phyloP scores from a whole-genome alignment of 2,329 filamentous ascomycete genomes.

The Fusarium sp. region DNA sequence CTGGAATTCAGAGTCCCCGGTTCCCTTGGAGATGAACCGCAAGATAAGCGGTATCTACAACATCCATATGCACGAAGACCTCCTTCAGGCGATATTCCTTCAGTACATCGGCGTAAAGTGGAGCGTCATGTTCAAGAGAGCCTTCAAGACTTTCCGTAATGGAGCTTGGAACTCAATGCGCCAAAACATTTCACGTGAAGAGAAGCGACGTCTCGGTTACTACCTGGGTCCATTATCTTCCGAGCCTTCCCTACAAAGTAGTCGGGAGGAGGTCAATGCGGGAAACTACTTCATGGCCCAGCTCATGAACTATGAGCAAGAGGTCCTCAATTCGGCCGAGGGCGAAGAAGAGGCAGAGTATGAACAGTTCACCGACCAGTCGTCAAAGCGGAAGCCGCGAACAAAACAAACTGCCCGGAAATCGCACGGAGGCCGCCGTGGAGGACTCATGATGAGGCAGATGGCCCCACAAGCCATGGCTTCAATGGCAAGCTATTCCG shows the following conservation, averaged over 20 bases:
- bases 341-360: slow-evolving; percentile 56
- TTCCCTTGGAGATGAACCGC: slow-evolving; percentile 53
- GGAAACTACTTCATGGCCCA: slow-evolving; percentile 59
- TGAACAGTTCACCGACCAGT: slow-evolving; percentile 2
- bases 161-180: slow-evolving; percentile 52
- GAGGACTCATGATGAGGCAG: too few relatives aligned
- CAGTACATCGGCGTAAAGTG: slow-evolving; percentile 62
- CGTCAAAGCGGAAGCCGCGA: slow-evolving; percentile 6
- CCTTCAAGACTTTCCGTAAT: slow-evolving; percentile 49
- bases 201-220: slow-evolving; percentile 48
- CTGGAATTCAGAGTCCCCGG: slow-evolving; percentile 55
- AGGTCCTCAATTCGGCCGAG: slow-evolving; percentile 43
- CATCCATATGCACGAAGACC: slow-evolving; percentile 64
- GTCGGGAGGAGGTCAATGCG: slow-evolving; percentile 49
- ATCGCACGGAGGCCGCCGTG: too few relatives aligned
- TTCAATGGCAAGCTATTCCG: background rate
- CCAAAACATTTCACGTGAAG: slow-evolving; percentile 46
- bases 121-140: slow-evolving; percentile 57
- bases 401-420: background rate
- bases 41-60: slow-evolving; percentile 62
- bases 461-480: too few relatives aligned
- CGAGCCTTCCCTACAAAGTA: slow-evolving; percentile 43
- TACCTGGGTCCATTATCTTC: slow-evolving; percentile 49
- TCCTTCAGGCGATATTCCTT: slow-evolving; percentile 62
- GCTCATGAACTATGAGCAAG: slow-evolving; percentile 49